A percentile compares a stretch with the other conserved stretches of the same genome.
phyloP scores from a whole-genome alignment of 768 basidiomycete genomes.

The Russula griseocarnosa region DNA sequence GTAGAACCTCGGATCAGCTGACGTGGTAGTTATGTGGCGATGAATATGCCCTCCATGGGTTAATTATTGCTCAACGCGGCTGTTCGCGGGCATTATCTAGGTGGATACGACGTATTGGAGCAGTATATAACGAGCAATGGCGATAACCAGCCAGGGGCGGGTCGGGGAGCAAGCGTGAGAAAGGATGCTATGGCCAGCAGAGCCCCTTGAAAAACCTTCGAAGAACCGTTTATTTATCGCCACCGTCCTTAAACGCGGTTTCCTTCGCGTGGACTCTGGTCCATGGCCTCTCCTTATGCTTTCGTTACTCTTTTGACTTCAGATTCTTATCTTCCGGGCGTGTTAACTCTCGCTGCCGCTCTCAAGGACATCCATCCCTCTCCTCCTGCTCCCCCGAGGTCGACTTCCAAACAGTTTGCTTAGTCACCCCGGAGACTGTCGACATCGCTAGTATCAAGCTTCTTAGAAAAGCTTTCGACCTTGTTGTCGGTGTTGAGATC shows the following conservation, averaged over 20 bases:
- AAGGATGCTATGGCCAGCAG: slow-evolving; percentile 17
- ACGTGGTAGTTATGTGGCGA: slow-evolving; percentile 11
- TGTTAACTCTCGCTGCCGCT: slow-evolving; percentile 79
- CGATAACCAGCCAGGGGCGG: neutral
- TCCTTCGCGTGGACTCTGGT: slow-evolving; percentile 29
- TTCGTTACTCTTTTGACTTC: slow-evolving; percentile 93
- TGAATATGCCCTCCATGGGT: neutral
- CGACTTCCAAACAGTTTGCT: slow-evolving; percentile 76
- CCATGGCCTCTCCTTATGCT: slow-evolving; percentile 67
- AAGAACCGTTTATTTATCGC: slow-evolving; percentile 13
- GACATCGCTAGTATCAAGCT: slow-evolving; percentile 76
- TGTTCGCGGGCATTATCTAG: neutral
- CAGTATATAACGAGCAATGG: slow-evolving; percentile 1
- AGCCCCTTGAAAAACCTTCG: slow-evolving; percentile 10
- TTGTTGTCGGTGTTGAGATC: slow-evolving; percentile 89
- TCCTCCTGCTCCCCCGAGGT: slow-evolving; percentile 56
- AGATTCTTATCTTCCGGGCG: slow-evolving; percentile 89
- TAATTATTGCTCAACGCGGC: neutral
- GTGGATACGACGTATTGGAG: neutral
- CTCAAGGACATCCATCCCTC: slow-evolving; percentile 72
- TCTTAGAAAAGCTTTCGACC: slow-evolving; percentile 73
- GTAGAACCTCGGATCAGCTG: slow-evolving; percentile 20
- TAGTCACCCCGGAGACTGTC: slow-evolving; percentile 93
- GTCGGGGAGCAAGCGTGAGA: slow-evolving; percentile 22
- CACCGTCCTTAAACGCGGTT: slow-evolving; percentile 27